Evolutionary conservation across 169 alveolate species (phyloP), one percentile per base, ranked within the genome.

Genomic region (Cryptosporidium xiaoi): DNA sequence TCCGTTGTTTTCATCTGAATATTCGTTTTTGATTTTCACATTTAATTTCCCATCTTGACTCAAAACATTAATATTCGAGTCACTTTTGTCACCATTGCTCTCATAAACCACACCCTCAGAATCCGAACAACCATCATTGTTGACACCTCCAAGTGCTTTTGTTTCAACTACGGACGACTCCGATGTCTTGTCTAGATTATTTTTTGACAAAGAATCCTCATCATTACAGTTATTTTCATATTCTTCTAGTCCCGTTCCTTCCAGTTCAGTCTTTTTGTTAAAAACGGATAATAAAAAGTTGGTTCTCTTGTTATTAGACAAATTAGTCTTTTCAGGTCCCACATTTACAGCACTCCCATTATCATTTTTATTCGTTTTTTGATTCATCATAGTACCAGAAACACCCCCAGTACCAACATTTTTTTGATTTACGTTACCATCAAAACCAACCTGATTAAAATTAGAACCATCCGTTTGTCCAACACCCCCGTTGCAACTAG

Each of bases 401-500:
- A 33, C 40, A 18, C 16, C 68, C 24, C 10, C 27, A 58, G 13
- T 16, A 10, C 20, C 33, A 3, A 33, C 16, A 2, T 34, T 65
- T 40, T 40, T 40, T 40, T 6, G 48, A 40, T 40, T 40, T 40
- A 3, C 48, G 48, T 40, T 40, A 1, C 48, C 48, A 40, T 40
- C 48, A 40, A 40, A 40, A 3, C 4, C 48, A 40, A 40, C 48
- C 2, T 4, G 20, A 6, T 65, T 65, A 15, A n/a, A 65, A 12
- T 36, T 53, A 10, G 20, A 24, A 18, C 31, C 36, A 1, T 24
- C 31, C 13, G 40, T 29, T 1, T 27, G 69, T 18, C 71, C 89
- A 29, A 60, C 48, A 29, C 50, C 90, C 16, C 69, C 48, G 10
- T 40, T 40, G 48, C 48, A 56, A 48, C 46, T 58, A 3, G 60